These are phyloP conservation scores for Cercospora sesami DNA, from an alignment of 2,329 filamentous ascomycete species.

Conservation along the genomic window DNA sequence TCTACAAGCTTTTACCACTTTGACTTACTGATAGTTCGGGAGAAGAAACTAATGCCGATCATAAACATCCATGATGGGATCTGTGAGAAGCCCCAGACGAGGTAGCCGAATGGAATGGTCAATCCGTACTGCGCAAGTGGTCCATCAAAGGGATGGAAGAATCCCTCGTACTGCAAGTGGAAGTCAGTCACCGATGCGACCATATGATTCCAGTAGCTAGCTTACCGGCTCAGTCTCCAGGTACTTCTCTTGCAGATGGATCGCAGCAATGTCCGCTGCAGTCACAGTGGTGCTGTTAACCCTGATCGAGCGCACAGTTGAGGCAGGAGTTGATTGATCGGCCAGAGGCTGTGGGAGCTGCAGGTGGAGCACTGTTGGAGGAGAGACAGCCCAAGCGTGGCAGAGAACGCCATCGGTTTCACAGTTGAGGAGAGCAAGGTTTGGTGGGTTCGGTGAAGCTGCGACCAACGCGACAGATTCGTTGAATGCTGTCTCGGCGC, in stretches of 20 bases:
- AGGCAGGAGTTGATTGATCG: slow-evolving; percentile 62
- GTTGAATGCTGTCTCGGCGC: slow-evolving; percentile 62
- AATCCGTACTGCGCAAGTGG: slow-evolving; percentile 62
- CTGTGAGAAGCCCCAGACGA: slow-evolving; percentile 62
- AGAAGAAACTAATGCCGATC: slow-evolving; percentile 71
- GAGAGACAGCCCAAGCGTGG: slow-evolving; percentile 68
- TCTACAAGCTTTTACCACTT: neutral
- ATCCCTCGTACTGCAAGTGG: slow-evolving; percentile 55
- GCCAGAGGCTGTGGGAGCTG: slow-evolving; percentile 59
- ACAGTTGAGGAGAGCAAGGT: slow-evolving; percentile 71
- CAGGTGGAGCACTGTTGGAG: slow-evolving; percentile 67
- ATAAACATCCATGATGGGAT: slow-evolving; percentile 74
- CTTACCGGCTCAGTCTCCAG: slow-evolving; percentile 45
- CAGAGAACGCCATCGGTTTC: slow-evolving; percentile 73
- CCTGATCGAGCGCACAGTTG: slow-evolving; percentile 64
- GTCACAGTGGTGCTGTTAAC: slow-evolving; percentile 71
- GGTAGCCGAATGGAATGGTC: slow-evolving; percentile 64
- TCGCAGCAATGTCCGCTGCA: slow-evolving; percentile 61
- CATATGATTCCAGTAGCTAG: neutral
- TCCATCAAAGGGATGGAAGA: slow-evolving; percentile 76
- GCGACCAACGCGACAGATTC: slow-evolving; percentile 57
- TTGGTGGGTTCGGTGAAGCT: slow-evolving; percentile 60
- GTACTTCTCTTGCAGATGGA: slow-evolving; percentile 62
- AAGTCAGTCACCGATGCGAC: neutral
- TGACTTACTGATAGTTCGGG: slow-evolving; percentile 61